Conservation (phyloP, 2,329 filamentous ascomycete species). For the Camillea tinctor region DNA sequence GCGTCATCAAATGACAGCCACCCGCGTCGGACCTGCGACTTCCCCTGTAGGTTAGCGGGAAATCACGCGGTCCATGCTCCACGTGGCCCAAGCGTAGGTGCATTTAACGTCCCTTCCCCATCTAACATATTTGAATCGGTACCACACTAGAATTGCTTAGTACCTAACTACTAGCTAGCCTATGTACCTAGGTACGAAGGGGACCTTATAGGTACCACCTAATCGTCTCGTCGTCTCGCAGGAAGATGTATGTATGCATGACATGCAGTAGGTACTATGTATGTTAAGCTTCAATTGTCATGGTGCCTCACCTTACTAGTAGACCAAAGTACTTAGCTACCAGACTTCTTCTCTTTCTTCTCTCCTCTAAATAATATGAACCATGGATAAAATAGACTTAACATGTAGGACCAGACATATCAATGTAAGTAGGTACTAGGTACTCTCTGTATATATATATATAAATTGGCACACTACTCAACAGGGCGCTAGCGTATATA, state of each 20-base stretch:
- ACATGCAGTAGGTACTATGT: too few relatives aligned
- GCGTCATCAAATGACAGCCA: slow-evolving; percentile 22
- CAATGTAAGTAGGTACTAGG: too few relatives aligned
- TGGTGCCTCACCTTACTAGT: not conserved
- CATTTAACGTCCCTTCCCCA: not conserved
- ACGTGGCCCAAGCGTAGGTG: not conserved
- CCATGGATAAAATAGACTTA: too few relatives aligned
- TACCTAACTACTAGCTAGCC: too few relatives aligned
- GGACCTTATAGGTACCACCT: not conserved
- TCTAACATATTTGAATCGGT: not conserved
- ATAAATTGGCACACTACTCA: too few relatives aligned
- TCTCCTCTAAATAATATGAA: too few relatives aligned
- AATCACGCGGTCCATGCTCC: not conserved
- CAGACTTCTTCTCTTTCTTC: too few relatives aligned
- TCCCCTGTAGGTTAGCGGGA: slow-evolving; percentile 1
- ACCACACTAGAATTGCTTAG: too few relatives aligned
- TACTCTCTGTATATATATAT: too few relatives aligned
- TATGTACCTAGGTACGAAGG: not conserved
- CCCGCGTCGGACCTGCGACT: slow-evolving; percentile 9
- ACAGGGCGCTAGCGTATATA: too few relatives aligned
- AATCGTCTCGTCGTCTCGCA: not conserved
- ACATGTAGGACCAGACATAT: too few relatives aligned
- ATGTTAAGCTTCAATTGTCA: not conserved
- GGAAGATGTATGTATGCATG: not conserved
- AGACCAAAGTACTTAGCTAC: not conserved